Evolutionary conservation across 257 asterid species (phyloP).

Genomic region (Gentiana straminea): DNA sequence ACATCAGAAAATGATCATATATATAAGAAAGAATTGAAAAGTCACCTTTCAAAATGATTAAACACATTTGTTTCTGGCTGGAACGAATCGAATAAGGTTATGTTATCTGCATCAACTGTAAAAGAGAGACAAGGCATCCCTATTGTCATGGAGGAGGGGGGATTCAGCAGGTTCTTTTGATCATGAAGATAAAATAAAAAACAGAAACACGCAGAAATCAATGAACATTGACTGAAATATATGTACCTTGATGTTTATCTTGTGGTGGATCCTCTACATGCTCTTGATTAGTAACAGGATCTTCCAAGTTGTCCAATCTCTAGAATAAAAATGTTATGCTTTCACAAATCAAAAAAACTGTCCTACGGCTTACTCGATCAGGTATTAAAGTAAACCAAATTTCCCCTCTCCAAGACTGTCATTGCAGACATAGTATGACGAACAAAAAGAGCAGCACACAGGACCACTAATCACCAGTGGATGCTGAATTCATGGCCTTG

Average conservation of each 20-base stretch:
- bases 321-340: constrained; percentile 13
- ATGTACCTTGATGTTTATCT: constrained; percentile 74
- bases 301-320: constrained; percentile 68
- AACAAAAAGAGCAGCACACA: neutral
- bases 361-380: too few species aligned
- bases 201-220: too few species aligned
- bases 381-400: neutral
- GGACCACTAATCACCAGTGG: too few species aligned
- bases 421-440: neutral
- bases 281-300: constrained; percentile 30
- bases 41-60: constrained; percentile 76
- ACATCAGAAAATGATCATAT: neutral
- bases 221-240: constrained; percentile 1
- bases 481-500: too few species aligned
- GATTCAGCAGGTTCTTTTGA: neutral
- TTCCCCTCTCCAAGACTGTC: neutral
- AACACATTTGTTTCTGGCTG: constrained; percentile 29
- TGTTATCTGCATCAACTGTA: constrained; percentile 60
- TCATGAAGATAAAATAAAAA: too few species aligned
- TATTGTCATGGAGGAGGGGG: neutral
- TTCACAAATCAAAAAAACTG: neutral
- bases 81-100: constrained; percentile 44
- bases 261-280: constrained; percentile 26
- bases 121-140: constrained; percentile 17
- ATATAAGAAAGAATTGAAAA: neutral